These are phyloP conservation scores for Sclerotinia subarctica DNA, from an alignment of 2,329 filamentous ascomycete genomes.

Conservation along the genomic window DNA sequence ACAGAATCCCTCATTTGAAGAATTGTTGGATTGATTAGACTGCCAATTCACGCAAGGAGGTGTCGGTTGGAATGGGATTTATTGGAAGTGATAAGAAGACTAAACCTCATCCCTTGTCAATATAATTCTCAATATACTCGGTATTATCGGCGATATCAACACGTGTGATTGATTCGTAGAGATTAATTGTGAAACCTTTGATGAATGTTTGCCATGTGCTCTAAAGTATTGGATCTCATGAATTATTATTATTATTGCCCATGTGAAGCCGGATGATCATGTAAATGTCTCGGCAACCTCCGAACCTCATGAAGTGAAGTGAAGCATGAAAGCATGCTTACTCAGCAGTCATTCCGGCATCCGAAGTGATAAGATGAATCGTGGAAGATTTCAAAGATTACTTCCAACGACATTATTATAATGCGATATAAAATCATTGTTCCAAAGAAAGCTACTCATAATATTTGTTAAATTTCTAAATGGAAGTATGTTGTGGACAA, in stretches of 20 bases:
- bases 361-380: neutral
- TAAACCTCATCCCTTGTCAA: conserved; percentile 11
- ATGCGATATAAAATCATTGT: neutral
- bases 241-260: neutral
- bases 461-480: neutral
- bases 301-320: neutral
- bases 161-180: conserved; percentile 18
- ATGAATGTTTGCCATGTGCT: conserved; percentile 21
- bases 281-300: conserved; percentile 14
- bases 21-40: neutral
- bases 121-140: neutral
- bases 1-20: conserved; percentile 16
- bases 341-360: neutral
- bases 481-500: too few species aligned
- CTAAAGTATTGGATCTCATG: conserved; percentile 13
- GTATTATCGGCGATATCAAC: conserved; percentile 16
- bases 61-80: conserved; percentile 2
- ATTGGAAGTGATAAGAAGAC: neutral
- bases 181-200: conserved; percentile 18
- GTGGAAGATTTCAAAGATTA: too few species aligned
- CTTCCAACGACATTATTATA: too few species aligned
- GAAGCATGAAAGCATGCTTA: neutral
- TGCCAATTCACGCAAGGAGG: conserved; percentile 15
- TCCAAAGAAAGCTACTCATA: neutral
- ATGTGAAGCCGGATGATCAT: conserved; percentile 2